Evolutionary conservation across 805 yeast species (phyloP).

Genomic region (Cyberlindnera maritima): DNA sequence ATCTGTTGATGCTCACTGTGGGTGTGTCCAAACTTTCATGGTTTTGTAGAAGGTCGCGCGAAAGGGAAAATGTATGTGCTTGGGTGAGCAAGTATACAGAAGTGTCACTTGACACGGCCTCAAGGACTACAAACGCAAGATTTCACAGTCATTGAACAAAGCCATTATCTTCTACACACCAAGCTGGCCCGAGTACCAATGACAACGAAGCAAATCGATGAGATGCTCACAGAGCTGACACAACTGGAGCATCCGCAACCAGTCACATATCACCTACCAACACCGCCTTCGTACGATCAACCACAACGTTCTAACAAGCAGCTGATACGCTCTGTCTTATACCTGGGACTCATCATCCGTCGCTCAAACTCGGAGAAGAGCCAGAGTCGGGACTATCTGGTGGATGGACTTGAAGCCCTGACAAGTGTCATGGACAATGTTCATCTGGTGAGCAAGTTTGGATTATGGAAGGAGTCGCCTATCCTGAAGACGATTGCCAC

Average conservation of each 20-base stretch:
- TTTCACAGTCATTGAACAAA: too few species aligned
- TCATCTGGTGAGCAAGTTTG: constrained; percentile 18
- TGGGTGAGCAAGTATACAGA: too few species aligned
- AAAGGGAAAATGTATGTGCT: too few species aligned
- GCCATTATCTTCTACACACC: too few species aligned
- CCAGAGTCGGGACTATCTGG: constrained; percentile 11
- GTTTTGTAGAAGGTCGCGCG: too few species aligned
- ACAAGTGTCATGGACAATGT: constrained; percentile 23
- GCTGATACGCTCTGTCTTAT: constrained; percentile 16
- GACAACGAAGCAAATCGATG: constrained; percentile 7
- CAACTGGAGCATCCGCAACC: constrained; percentile 5
- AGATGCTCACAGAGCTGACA: constrained; percentile 6
- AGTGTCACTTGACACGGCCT: too few species aligned
- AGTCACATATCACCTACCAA: constrained; percentile 2
- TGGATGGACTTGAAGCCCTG: constrained; percentile 18
- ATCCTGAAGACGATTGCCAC: constrained; percentile 1
- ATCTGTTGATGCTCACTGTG: too few species aligned
- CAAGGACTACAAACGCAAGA: too few species aligned
- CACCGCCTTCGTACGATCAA: background rate
- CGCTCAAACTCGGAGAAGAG: constrained; percentile 4
- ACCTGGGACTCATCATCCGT: constrained; percentile 13
- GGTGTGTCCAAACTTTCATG: too few species aligned
- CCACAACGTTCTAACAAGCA: constrained; percentile 13
- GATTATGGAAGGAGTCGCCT: constrained; percentile 8
- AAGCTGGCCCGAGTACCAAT: too few species aligned